Conservation (phyloP, 2,329 filamentous ascomycete species). For the Helotiales sp. region DNA sequence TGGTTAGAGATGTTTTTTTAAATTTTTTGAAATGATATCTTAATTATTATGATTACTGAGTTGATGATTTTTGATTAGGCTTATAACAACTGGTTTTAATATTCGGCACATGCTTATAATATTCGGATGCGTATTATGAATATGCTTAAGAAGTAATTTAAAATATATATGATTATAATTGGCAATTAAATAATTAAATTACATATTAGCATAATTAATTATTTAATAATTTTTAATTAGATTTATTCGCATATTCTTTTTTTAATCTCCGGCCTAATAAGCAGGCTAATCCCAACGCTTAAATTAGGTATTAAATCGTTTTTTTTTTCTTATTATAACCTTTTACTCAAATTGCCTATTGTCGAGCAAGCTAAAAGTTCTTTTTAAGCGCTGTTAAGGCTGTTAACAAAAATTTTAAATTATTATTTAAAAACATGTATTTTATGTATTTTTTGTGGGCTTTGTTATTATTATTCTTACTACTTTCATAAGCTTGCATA, state of each 20-base stretch:
- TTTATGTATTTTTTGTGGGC: not conserved
- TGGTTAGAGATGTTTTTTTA: not conserved
- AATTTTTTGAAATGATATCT: not conserved
- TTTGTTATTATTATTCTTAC: not conserved
- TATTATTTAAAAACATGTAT: not conserved
- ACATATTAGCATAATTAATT: slow-evolving; percentile 20
- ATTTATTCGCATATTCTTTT: slow-evolving; percentile 20
- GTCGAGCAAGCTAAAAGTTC: not conserved
- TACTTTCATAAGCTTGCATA: not conserved
- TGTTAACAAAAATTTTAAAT: not conserved
- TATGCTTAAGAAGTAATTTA: slow-evolving; percentile 23
- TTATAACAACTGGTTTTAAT: not conserved
- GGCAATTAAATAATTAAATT: slow-evolving; percentile 21
- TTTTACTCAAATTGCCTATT: not conserved
- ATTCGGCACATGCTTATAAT: slow-evolving; percentile 20
- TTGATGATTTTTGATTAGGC: not conserved
- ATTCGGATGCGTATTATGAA: slow-evolving; percentile 17
- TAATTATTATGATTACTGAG: not conserved
- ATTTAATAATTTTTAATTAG: slow-evolving; percentile 16
- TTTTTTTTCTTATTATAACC: not conserved
- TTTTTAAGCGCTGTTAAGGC: not conserved
- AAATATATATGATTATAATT: slow-evolving; percentile 24
- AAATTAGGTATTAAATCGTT: not conserved
- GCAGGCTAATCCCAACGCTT: not conserved
- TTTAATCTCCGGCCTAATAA: slow-evolving; percentile 20